phyloP scores from a whole-genome alignment of 805 yeast genomes.

The Saccharomyces paradoxus region DNA sequence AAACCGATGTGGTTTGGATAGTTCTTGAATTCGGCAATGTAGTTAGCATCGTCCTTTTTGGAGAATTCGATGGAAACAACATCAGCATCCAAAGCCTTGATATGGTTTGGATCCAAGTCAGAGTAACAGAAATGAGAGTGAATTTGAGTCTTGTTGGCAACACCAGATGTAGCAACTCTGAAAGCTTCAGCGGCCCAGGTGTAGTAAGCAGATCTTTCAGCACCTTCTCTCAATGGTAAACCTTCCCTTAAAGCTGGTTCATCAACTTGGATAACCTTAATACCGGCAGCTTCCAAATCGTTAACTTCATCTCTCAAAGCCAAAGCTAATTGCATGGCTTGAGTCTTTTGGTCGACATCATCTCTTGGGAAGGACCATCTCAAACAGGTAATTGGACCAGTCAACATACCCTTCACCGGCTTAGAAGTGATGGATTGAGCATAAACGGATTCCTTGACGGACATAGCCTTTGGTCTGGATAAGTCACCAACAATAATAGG shows the following conservation, averaged over 20 bases:
- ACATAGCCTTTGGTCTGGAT: conserved; percentile 96
- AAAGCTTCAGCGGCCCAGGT: conserved; percentile 99
- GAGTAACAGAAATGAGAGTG: conserved; percentile 99
- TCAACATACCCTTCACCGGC: conserved; percentile 99
- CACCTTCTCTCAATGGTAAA: conserved; percentile 97
- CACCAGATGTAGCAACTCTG: conserved; percentile 99
- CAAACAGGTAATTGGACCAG: conserved; percentile 98
- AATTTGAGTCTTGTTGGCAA: conserved; percentile 87
- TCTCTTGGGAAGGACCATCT: conserved; percentile 99
- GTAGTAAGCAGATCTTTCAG: conserved; percentile 92
- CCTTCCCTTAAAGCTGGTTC: conserved; percentile 99
- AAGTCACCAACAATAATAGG: conserved; percentile 98
- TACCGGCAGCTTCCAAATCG: conserved; percentile 97
- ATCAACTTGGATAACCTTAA: conserved; percentile 95
- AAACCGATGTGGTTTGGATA: conserved; percentile 99
- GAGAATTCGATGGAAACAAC: conserved; percentile 99
- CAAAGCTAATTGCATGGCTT: conserved; percentile 92
- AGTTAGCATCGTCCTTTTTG: conserved; percentile 98
- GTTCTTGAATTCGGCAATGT: conserved; percentile 93
- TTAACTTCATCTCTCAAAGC: conserved; percentile 98
- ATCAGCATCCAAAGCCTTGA: conserved; percentile 98
- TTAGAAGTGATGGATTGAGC: conserved; percentile 93
- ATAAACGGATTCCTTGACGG: conserved; percentile 97
- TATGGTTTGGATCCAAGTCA: conserved; percentile 98
- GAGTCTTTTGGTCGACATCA: conserved; percentile 86